These are phyloP conservation scores for Suillus fuscotomentosus DNA, from an alignment of 768 basidiomycete species.

Conservation along the genomic window DNA sequence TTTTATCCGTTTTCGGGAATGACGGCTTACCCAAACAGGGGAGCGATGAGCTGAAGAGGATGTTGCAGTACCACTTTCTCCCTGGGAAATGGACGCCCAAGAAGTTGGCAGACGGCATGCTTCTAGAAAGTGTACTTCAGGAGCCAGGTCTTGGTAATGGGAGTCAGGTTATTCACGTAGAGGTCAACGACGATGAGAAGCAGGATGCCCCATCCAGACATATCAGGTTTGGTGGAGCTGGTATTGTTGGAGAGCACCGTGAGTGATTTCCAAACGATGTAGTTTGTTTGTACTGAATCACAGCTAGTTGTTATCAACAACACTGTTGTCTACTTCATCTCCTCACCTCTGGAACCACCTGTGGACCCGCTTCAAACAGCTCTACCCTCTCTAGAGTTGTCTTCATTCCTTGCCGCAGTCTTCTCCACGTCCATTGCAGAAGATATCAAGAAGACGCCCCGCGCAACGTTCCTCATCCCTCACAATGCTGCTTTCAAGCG, in stretches of 20 bases:
- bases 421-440: conserved; percentile 86
- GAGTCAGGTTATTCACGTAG: conserved; percentile 69
- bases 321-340: conserved; percentile 86
- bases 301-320: conserved; percentile 67
- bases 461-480: conserved; percentile 83
- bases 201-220: conserved; percentile 46
- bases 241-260: conserved; percentile 77
- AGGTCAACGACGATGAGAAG: conserved; percentile 53
- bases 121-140: conserved; percentile 77
- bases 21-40: conserved; percentile 59
- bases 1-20: conserved; percentile 57
- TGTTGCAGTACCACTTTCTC: conserved; percentile 89
- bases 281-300: conserved; percentile 10
- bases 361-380: conserved; percentile 78
- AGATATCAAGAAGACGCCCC: conserved; percentile 57
- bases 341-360: conserved; percentile 81
- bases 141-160: conserved; percentile 68
- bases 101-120: conserved; percentile 69
- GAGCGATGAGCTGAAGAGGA: conserved; percentile 64
- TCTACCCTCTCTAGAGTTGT: conserved; percentile 79
- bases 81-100: conserved; percentile 73
- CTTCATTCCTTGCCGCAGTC: conserved; percentile 86
- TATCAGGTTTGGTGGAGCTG: conserved; percentile 82
- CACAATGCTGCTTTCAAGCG: conserved; percentile 86
- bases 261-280: conserved; percentile 25